Conservation (phyloP, 139 green algal genomes). For the Auxenochlorella protothecoides region DNA sequence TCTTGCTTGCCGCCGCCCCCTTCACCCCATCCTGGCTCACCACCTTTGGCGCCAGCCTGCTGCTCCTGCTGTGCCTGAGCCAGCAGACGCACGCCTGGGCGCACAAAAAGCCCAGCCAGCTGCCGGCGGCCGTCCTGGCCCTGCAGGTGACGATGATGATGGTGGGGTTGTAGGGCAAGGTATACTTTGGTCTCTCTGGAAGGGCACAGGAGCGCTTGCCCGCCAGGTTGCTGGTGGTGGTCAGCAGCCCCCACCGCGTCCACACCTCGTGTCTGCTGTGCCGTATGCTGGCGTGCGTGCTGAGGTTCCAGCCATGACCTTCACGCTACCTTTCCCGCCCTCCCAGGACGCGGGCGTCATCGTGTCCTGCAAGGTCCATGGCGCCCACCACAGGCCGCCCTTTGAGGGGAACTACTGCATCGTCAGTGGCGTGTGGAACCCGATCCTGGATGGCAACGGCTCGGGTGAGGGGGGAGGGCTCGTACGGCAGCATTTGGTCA, state of each 20-base stretch:
- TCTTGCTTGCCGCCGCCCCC: constrained; percentile 22
- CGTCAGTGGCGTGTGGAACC: constrained; percentile 86
- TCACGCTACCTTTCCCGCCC: neutral
- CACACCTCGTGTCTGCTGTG: neutral
- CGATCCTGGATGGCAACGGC: constrained; percentile 54
- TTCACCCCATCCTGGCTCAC: constrained; percentile 31
- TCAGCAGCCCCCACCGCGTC: neutral
- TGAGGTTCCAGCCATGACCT: neutral
- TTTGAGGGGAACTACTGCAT: constrained; percentile 98
- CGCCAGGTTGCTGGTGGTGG: neutral
- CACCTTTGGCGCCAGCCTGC: constrained; percentile 58
- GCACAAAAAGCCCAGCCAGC: constrained; percentile 82
- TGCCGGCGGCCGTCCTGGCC: constrained; percentile 54
- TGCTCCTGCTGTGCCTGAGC: constrained; percentile 73
- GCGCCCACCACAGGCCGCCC: constrained; percentile 82
- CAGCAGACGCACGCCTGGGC: constrained; percentile 97
- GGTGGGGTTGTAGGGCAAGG: too few species aligned
- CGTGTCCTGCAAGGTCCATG: constrained; percentile 71
- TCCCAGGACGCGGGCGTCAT: constrained; percentile 65
- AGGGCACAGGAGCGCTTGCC: too few species aligned
- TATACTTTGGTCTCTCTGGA: too few species aligned
- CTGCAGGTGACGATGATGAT: constrained; percentile 47
- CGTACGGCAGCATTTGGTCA: too few species aligned
- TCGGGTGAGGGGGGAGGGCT: constrained; percentile 1
- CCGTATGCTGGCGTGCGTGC: neutral